Evolutionary conservation across 2,329 filamentous ascomycete genomes (phyloP), one percentile per base, ranked within the genome.

Genomic region (Mycosphaerella arachidis): DNA sequence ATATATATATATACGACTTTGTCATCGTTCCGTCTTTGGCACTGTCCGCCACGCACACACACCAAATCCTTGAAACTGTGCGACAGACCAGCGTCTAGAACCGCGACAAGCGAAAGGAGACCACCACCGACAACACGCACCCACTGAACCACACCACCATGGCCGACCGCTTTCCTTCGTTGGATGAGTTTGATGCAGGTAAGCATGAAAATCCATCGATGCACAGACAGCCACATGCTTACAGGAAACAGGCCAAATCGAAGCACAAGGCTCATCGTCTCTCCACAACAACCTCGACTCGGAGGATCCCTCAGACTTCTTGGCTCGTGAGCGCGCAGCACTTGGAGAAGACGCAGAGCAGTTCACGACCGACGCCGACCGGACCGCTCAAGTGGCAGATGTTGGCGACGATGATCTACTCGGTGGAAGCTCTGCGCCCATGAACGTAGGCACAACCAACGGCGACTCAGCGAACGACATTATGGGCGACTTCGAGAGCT

Each of bases 341-440:
- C 86, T 99, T 7, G 94, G 94, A 66, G 94, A 96, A 65, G 94
- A 97, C 75, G 94, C 94, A 62, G 85, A 92, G 70, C 90, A 92
- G 79, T 99, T 99, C 76, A 83, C 88, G 64, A 89, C 90, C 33
- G 83, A 86, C 62, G 86, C 88, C 71, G 91, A 96, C 75, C 80
- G 79, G 73, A 80, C 83, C 60, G 82, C 83, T 58, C 83, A 82
- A 65, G 86, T 88, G 68, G 80, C 85, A 50, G 78, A 69, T 66
- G 82, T 79, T 66, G 67, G 69, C 33, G 70, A 70, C 52, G 68
- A 71, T 55, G 86, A 94, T 71, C 80, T 96, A 60, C 82, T 92
- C 53, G 82, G 78, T 57, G 74, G 73, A 56, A 61, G 60, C 31
- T 43, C 56, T 77, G 70, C 76, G 74, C 67, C 75, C 73, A 35